Evolutionary conservation across 331 rosid genomes (phyloP).

Genomic region (Telfairia occidentalis): DNA sequence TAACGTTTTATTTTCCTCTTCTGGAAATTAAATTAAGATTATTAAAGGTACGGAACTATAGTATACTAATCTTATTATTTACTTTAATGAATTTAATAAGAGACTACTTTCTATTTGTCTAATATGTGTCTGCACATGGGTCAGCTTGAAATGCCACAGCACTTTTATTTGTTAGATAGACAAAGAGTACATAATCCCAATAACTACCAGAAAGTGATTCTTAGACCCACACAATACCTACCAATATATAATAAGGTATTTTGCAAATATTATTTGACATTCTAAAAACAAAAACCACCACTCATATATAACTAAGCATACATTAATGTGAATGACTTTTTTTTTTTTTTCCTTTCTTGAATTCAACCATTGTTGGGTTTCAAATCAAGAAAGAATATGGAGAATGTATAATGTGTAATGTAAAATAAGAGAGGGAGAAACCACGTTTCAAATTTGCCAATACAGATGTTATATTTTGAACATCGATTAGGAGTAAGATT

Average conservation of each 20-base stretch:
- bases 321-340: too few species aligned
- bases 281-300: too few species aligned
- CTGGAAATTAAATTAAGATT: background rate
- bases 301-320: background rate
- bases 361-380: too few species aligned
- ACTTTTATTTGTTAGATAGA: background rate
- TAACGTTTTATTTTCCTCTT: background rate
- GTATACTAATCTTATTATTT: background rate
- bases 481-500: background rate
- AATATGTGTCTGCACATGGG: background rate
- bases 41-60: background rate
- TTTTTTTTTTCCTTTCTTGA: too few species aligned
- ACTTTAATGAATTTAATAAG: background rate
- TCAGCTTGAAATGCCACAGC: background rate
- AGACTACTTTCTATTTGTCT: background rate
- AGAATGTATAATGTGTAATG: too few species aligned
- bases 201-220: background rate
- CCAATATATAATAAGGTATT: background rate
- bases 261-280: too few species aligned
- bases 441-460: too few species aligned
- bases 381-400: too few species aligned
- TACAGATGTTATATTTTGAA: too few species aligned
- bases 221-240: background rate
- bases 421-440: too few species aligned
- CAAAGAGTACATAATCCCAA: background rate